Conservation (phyloP, 73 alveolate genomes). For the Uronychia setigera region DNA sequence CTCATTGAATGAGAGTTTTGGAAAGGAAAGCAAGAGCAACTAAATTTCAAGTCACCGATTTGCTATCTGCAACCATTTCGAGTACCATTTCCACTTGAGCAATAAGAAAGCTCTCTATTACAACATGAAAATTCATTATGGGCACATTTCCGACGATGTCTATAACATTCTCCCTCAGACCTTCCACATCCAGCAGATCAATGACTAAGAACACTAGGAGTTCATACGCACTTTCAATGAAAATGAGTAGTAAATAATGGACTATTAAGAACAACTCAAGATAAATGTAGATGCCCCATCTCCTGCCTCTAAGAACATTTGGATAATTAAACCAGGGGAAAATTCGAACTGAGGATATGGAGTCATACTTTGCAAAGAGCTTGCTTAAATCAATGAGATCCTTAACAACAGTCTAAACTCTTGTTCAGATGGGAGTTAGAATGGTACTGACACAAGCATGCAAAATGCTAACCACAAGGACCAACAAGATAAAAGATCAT, state of each 20-base stretch:
- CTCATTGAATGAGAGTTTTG: no score
- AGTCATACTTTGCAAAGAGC: constrained; percentile 71
- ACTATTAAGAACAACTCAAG: constrained; percentile 22
- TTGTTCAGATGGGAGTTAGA: constrained; percentile 26
- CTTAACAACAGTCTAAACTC: constrained; percentile 1
- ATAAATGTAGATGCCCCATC: no score
- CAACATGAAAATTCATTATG: constrained; percentile 67
- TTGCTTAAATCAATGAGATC: constrained; percentile 64
- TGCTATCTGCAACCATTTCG: constrained; percentile 58
- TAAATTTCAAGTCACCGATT: no score
- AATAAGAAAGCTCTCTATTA: constrained; percentile 71
- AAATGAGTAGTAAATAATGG: no score
- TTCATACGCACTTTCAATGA: constrained; percentile 26
- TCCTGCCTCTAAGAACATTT: constrained; percentile 46
- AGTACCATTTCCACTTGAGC: constrained; percentile 58
- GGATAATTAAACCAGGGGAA: constrained; percentile 87
- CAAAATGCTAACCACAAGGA: not conserved
- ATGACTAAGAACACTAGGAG: constrained; percentile 42
- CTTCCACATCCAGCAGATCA: constrained; percentile 38
- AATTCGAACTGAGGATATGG: constrained; percentile 82
- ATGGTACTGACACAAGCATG: constrained; percentile 38
- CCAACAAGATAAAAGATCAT: constrained; percentile 39
- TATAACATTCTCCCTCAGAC: constrained; percentile 57
- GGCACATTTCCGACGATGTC: constrained; percentile 30
- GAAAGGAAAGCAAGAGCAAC: no score